A percentile compares a stretch with the other conserved stretches of the same genome.
Evolutionary conservation across 768 basidiomycete genomes (phyloP).

Genomic region (Scleroderma bovista): DNA sequence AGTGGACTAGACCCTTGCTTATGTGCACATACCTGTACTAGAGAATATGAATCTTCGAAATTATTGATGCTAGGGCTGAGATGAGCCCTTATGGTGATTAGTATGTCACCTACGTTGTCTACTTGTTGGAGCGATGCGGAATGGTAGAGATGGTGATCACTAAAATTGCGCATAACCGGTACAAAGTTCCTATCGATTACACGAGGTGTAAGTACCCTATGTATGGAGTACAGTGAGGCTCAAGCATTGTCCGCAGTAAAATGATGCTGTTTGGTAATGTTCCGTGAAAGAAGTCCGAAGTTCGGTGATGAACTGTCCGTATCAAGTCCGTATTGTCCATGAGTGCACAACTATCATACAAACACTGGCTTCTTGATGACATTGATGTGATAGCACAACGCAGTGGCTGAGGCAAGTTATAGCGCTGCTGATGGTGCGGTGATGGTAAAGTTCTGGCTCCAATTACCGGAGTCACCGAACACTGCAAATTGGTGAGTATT

Average conservation of each 20-base stretch:
- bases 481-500: constrained; percentile 27
- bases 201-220: neutral
- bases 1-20: constrained; percentile 43
- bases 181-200: neutral
- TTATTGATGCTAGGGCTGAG: no score
- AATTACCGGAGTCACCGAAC: constrained; percentile 52
- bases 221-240: neutral
- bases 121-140: neutral
- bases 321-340: neutral
- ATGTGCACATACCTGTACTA: neutral
- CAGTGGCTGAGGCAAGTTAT: neutral
- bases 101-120: neutral
- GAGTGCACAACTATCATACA: constrained; percentile 3
- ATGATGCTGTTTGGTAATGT: neutral
- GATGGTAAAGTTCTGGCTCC: constrained; percentile 42
- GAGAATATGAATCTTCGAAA: no score
- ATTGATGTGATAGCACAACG: neutral
- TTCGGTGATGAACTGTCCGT: constrained; percentile 3
- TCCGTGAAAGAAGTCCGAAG: constrained; percentile 1
- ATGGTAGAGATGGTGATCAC: neutral
- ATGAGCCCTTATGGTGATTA: no score
- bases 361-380: constrained; percentile 10
- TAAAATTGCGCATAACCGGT: no score
- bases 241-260: neutral
- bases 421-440: constrained; percentile 10